These are phyloP conservation scores for Tetrahymena malaccensis DNA, from an alignment of 73 alveolate species.

Conservation along the genomic window DNA sequence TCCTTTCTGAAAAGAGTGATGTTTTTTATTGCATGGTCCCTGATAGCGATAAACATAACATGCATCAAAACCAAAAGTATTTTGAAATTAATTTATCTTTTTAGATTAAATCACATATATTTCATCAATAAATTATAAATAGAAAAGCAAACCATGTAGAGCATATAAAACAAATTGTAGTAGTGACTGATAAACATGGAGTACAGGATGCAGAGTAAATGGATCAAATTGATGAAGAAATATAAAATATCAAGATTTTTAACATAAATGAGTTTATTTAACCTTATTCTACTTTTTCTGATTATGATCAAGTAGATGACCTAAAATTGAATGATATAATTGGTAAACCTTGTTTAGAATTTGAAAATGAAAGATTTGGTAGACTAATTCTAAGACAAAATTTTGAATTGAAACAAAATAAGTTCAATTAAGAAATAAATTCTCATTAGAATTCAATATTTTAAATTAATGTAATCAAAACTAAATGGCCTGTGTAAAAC, in stretches of 20 bases:
- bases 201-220: neutral
- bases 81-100: too few species aligned
- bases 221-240: neutral
- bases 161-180: neutral
- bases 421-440: neutral
- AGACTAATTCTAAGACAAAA: neutral
- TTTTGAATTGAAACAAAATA: neutral
- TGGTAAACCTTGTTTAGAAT: neutral
- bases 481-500: neutral
- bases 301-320: neutral
- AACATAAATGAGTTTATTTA: neutral
- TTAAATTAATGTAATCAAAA: neutral
- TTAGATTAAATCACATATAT: too few species aligned
- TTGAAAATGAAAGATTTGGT: neutral
- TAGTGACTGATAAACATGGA: neutral
- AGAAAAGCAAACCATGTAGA: neutral
- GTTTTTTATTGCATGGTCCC: neutral
- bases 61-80: neutral
- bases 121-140: too few species aligned
- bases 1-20: neutral
- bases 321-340: neutral
- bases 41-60: neutral
- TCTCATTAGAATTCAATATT: neutral
- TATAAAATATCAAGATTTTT: neutral
- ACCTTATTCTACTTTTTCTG: neutral